Base-by-base conservation (phyloP, 2,329 filamentous ascomycete genomes). In the Penicillium paneum region DNA sequence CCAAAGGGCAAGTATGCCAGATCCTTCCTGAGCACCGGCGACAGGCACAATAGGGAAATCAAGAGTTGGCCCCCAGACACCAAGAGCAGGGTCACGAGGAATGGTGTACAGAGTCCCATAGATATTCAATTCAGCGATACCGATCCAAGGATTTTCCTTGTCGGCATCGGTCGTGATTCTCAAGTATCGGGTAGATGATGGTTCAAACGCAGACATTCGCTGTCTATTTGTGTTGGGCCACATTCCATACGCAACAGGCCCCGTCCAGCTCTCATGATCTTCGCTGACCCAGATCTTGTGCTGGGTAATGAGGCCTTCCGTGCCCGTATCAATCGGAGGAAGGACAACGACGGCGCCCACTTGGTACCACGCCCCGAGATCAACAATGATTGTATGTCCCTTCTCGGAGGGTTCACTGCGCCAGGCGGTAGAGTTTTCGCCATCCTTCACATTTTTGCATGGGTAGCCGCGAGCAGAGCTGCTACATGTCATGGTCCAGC, bases 31-130 rank as follows among this genome's bases (percentile, higher is more conserved):
- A 10, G 64, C 66, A 36, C 50, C 55, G 12, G 64, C 53, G 7
- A 63, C 66, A 2, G 67, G 60, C 2, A 67, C 61, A 10, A 69
- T 53, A 15, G 66, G 66, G 11, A 69, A 59, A 44, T 70, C 56
- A 19, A 68, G 42, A 6, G 63, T 68, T 8, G 64, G 62, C 1
- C 65, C 65, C 64, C 64, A 68, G 19, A 57, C 40, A 49, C 65
- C 65, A 5, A 51, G 56, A n/a, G 48, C 32, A n/a, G 58, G 60
- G 4, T 63, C 40, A 5, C 41, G 45, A 13, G 53, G 54, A 24
- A 61, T 59, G 1, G 49, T 55, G 35, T 50, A 61, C 8, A 29
- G 29, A 12, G 53, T 52, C 11, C 43, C 56, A 15, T 58, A 58
- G 13, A 58, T 31, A 45, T 52, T 53, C 1, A 58, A n/a, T 11